Evolutionary conservation across 768 basidiomycete species (phyloP), one percentile per base, ranked within the genome.

Genomic region (Macrolepiota fuliginosa): DNA sequence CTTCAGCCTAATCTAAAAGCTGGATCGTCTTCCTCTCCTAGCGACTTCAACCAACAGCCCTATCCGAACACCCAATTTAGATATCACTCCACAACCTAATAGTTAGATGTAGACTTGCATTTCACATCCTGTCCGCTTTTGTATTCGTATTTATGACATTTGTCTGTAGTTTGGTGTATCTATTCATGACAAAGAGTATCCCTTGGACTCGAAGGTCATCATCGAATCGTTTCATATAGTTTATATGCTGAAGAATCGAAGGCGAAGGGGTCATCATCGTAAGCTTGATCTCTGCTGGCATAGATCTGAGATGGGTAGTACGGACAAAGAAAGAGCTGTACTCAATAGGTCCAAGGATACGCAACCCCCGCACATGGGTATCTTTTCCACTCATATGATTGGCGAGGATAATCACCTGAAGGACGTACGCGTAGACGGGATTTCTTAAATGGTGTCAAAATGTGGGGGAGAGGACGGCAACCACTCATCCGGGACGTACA

Each of bases 331-430:
- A 56, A n/a, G 45, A 24, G 35, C 54, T 52, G 69, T 72, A 96
- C 96, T 90, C 90, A 6, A 86, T 73, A 2, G 94, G 91, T 0
- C 94, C 96, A 57, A 94, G 84, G n/a, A 98, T 82, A 37, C 82
- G 86, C 42, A 98, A 74, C 3, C 96, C 96, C 12, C 97, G 86
- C 17, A 99, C 92, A 76, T 99, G 97, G 9, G 97, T 98, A 74
- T 99, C 97, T 71, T 98, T 98, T 5, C 97, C 97, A 67, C 96
- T 98, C 89, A 97, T 90, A 70, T 98, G 95, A 70, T 98, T 99
- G 22, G 90, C 87, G 13, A 94, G 80, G 53, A 99, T 84, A 62
- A 96, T 89, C 46, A 98, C 81, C 72, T 98, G 94, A 2, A 99
- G 74, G 10, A 98, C 85, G 69, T 96, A 95, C 1, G 93, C 92